phyloP scores from a whole-genome alignment of 192 early-diverging fungal species.

The Geosiphon pyriformis region DNA sequence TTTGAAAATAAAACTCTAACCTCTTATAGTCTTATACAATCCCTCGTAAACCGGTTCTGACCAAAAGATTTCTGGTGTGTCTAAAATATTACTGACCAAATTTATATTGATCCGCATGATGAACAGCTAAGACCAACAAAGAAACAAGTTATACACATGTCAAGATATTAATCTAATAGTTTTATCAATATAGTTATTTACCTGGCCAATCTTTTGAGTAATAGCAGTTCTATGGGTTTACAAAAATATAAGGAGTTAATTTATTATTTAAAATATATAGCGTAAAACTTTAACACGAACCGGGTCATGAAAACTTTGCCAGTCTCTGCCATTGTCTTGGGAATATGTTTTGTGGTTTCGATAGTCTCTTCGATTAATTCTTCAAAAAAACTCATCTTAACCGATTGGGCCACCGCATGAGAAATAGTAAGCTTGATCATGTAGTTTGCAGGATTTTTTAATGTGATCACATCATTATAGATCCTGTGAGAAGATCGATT shows the following conservation, averaged over 20 bases:
- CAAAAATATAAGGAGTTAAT: too few relatives aligned
- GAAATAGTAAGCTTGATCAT: constrained; percentile 93
- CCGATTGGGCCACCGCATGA: constrained; percentile 92
- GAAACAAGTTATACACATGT: too few relatives aligned
- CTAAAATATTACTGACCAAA: constrained; percentile 80
- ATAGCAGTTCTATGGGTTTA: constrained; percentile 82
- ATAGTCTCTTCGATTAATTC: constrained; percentile 90
- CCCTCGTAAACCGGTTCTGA: constrained; percentile 76
- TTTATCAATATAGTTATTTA: constrained; percentile 20
- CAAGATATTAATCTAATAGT: too few relatives aligned
- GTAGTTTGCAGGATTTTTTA: constrained; percentile 70
- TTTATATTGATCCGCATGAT: constrained; percentile 89
- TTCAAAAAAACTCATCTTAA: constrained; percentile 92
- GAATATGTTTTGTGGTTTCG: constrained; percentile 79
- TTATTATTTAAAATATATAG: too few relatives aligned
- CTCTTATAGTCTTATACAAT: constrained; percentile 72
- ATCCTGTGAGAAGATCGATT: constrained; percentile 53
- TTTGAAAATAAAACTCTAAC: too few relatives aligned
- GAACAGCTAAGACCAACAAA: too few relatives aligned
- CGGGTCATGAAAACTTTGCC: constrained; percentile 88
- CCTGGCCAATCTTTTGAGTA: constrained; percentile 90
- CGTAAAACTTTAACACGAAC: too few relatives aligned
- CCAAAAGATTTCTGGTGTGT: constrained; percentile 94
- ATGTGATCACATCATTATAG: constrained; percentile 85
- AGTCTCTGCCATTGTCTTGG: constrained; percentile 87